Conservation (phyloP, 1,284 basidiomycete genomes). For the Cryptococcus wingfieldii region DNA sequence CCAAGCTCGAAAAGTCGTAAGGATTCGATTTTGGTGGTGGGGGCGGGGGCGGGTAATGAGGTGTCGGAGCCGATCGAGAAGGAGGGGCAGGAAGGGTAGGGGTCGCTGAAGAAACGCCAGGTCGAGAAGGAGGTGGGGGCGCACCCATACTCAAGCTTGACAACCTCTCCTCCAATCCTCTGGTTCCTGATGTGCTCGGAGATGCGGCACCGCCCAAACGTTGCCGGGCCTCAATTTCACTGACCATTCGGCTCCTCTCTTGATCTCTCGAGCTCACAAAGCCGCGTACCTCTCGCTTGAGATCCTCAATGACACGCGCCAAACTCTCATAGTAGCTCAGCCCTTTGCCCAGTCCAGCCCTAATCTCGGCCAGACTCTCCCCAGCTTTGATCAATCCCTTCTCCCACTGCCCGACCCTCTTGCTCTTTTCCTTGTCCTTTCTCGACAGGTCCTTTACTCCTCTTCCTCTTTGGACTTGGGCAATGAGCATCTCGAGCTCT, state of each 20-base stretch:
- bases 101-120: conserved; percentile 14
- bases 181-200: conserved; percentile 15
- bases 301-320: conserved; percentile 59
- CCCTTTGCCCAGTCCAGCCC: conserved; percentile 80
- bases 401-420: conserved; percentile 67
- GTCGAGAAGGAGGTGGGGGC: conserved; percentile 17
- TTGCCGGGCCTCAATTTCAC: conserved; percentile 62
- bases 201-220: conserved; percentile 20
- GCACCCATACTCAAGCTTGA: conserved; percentile 31
- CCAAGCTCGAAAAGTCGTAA: conserved; percentile 39
- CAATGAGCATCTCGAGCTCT: conserved; percentile 65
- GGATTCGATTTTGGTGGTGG: conserved; percentile 30
- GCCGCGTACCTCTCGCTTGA: conserved; percentile 60
- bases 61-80: conserved; percentile 9
- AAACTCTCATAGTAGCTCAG: conserved; percentile 82
- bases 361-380: conserved; percentile 79
- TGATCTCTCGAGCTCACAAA: conserved; percentile 64
- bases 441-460: conserved; percentile 72
- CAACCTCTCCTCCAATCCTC: conserved; percentile 32
- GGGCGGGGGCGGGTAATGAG: conserved; percentile 25
- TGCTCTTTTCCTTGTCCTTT: conserved; percentile 64
- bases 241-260: conserved; percentile 66
- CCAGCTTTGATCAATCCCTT: conserved; percentile 67
- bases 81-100: conserved; percentile 16
- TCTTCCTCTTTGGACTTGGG: conserved; percentile 66